Evolutionary conservation across 495 filamentous ascomycete species (phyloP), one percentile per base, ranked within the genome.

Genomic region (Tuber calosporum): DNA sequence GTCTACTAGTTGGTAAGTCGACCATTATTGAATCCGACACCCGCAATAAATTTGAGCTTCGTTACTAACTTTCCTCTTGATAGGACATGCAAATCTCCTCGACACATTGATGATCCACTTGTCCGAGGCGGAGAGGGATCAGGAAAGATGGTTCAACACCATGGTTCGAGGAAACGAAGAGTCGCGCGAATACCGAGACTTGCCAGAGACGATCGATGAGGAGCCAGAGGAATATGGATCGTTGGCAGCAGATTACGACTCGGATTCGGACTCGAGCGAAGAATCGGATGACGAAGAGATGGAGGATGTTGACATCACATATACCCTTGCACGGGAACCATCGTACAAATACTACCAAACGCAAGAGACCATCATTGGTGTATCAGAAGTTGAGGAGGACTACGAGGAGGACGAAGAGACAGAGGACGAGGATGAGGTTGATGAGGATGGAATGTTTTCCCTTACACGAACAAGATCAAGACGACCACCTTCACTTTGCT

Each of bases 121-220:
- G 26, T 89, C 91, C 83, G 91, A 96, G 58, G 95, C 96, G 81
- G 96, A 99, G 86, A 88, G 89, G 74, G 93, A 98, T 82, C 95
- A 98, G 83, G 95, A 98, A 84, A 90, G 87, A 71, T 98, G 96
- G 96, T 98, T 97, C 89, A 93, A 97, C 88, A 89, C 94, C 84
- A 93, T 92, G 74, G 92, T 97, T 84, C 88, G 86, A 82, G 91
- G 90, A 79, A 92, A 91, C 79, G 85, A 86, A 80, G 81, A 84
- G 72, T 81, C 82, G 68, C 84, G 86, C 70, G 86, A 86, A 66
- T 80, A 87, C 75, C 86, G 90, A 66, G 90, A 94, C 88, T 97
- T 92, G 92, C 90, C 92, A 66, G 92, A 97, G 77, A 85, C 88
- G 67, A 87, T 94, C 75, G 85, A 88, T 72, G 92, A 93, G 82